Conservation (phyloP, 2,329 filamentous ascomycete species). For the Ascocoryne sarcoides region DNA sequence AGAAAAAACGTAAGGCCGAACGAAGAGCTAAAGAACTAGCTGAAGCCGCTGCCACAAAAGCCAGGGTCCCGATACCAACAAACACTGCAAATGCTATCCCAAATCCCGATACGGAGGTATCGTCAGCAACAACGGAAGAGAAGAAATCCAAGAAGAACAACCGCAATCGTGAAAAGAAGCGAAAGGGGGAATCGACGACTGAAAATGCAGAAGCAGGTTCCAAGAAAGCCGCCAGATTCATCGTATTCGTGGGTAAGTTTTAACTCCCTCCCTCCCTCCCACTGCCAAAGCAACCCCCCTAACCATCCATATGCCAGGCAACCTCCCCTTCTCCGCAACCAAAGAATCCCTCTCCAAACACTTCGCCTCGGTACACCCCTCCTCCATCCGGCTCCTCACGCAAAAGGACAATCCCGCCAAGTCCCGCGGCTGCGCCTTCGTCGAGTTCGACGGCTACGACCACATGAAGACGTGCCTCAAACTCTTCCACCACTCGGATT, state of each 20-base stretch:
- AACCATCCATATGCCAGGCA: slow-evolving; percentile 48
- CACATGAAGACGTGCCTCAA: slow-evolving; percentile 90
- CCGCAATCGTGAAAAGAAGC: slow-evolving; percentile 29
- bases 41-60: slow-evolving; percentile 16
- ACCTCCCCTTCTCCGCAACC: slow-evolving; percentile 80
- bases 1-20: slow-evolving; percentile 30
- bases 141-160: slow-evolving; percentile 25
- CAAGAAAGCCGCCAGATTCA: slow-evolving; percentile 46
- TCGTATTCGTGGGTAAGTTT: slow-evolving; percentile 64
- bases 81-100: slow-evolving; percentile 1
- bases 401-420: slow-evolving; percentile 53
- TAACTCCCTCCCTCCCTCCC: slow-evolving; percentile 5
- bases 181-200: slow-evolving; percentile 15
- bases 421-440: slow-evolving; percentile 69
- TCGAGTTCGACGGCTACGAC: slow-evolving; percentile 81
- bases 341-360: slow-evolving; percentile 60
- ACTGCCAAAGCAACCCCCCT: neutral
- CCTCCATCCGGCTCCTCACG: slow-evolving; percentile 63
- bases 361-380: slow-evolving; percentile 67
- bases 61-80: no score
- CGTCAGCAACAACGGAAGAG: neutral
- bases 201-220: slow-evolving; percentile 8
- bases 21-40: slow-evolving; percentile 27
- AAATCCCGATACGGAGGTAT: no score
- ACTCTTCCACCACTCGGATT: slow-evolving; percentile 79